Base-by-base conservation (phyloP, 345 rosid species). In the Brassica juncea region DNA sequence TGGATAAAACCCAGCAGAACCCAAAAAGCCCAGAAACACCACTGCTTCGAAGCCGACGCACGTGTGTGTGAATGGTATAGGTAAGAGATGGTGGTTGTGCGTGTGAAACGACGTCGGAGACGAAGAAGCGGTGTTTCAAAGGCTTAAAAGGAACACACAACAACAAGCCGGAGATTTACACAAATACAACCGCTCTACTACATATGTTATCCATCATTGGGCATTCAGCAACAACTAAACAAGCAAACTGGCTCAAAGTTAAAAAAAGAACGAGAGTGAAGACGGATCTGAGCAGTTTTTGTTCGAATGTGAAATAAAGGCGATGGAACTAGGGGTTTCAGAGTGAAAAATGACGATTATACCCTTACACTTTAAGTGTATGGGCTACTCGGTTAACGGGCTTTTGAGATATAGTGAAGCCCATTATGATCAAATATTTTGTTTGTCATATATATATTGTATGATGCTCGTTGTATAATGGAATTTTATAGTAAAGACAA, bases 1-100 rank as follows among this genome's bases (percentile, higher is more conserved):
- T 9, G 81, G 73, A 4, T 54, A 32, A 76, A 78, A 82, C 68
- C 77, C 73, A 58, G 84, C 75, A 76, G 74, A 76, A 76, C 69
- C 80, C 76, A 34, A 75, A 31, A 81, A 72, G 16, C 62, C 72
- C 30, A 44, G 52, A 10, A 44, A 10, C 52, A 44, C 4, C n/a
- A 44, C 52, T 44, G 11, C 52, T 44, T 44, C 15, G 52, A 44
- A 44, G 4, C 52, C 52, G 52, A 44, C 52, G n/a, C 52, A 44
- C 52, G 52, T 44, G 52, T 44, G 52, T 39, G 5, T 31, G 47
- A 39, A 39, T 39, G 47, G 47, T 11, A 11, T 9, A 8, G 11
- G 47, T 44, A 44, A 11, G 52, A 12, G 52, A 44, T 44, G n/a
- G 52, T 44, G 52, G n/a, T 44, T 5, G 52, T 3, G n/a, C 44